Percentiles rank a stretch among this genome's conserved stretches.
phyloP scores from a whole-genome alignment of 495 filamentous ascomycete genomes.

The Penicillium canariense region DNA sequence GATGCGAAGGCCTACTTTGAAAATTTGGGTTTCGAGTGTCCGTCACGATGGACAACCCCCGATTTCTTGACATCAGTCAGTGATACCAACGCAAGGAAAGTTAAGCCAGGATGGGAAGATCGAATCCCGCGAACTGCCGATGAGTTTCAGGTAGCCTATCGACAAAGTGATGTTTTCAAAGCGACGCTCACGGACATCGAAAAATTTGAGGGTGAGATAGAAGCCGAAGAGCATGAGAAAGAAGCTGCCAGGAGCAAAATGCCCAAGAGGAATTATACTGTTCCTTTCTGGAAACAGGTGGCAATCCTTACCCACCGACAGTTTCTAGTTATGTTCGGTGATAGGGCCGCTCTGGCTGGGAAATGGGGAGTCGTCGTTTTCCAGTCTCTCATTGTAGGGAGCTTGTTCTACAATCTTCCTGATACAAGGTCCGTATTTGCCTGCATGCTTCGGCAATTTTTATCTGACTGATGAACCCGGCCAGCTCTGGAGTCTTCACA shows the following conservation, averaged over 20 bases:
- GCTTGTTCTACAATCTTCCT: conserved; percentile 70
- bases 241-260: conserved; percentile 43
- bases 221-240: conserved; percentile 45
- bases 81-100: conserved; percentile 58
- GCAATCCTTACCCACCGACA: conserved; percentile 65
- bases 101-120: conserved; percentile 57
- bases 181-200: conserved; percentile 41
- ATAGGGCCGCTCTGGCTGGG: conserved; percentile 48
- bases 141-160: conserved; percentile 56
- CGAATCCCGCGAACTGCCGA: conserved; percentile 58
- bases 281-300: conserved; percentile 66
- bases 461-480: not conserved
- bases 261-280: conserved; percentile 59
- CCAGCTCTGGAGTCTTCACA: conserved; percentile 45
- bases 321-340: conserved; percentile 63
- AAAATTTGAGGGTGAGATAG: conserved; percentile 51
- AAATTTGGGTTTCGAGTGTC: conserved; percentile 58
- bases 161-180: conserved; percentile 42
- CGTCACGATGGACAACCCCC: conserved; percentile 61
- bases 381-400: conserved; percentile 74
- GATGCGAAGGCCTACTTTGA: conserved; percentile 63
- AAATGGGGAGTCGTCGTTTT: conserved; percentile 64
- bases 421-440: conserved; percentile 41
- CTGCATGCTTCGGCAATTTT: too few species aligned
- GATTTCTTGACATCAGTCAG: conserved; percentile 70